Conservation (phyloP, 1,284 basidiomycete genomes). For the Sporisorium iseilematis-ciliati region DNA sequence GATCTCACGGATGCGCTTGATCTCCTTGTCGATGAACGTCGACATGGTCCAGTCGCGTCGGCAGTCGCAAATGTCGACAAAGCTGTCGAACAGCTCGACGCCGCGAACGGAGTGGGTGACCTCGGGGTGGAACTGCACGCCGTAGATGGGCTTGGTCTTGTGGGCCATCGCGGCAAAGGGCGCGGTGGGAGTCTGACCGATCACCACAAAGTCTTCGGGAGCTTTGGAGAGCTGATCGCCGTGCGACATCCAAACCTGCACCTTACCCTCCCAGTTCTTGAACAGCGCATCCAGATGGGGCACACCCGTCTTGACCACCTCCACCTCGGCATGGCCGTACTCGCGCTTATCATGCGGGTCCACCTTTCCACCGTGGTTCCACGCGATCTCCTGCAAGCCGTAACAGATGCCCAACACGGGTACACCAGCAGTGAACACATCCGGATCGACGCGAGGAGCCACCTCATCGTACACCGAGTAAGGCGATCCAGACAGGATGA, state of each 20-base stretch:
- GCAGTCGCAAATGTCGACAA: slow-evolving; percentile 87
- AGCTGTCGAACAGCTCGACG: slow-evolving; percentile 89
- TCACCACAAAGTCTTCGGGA: slow-evolving; percentile 86
- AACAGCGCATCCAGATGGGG: slow-evolving; percentile 80
- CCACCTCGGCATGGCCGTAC: slow-evolving; percentile 90
- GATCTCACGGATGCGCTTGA: slow-evolving; percentile 91
- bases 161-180: slow-evolving; percentile 96
- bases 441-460: slow-evolving; percentile 93
- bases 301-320: slow-evolving; percentile 79
- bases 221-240: slow-evolving; percentile 90
- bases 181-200: slow-evolving; percentile 87
- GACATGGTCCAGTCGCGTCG: slow-evolving; percentile 95
- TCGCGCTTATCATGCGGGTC: slow-evolving; percentile 91
- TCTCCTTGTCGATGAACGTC: slow-evolving; percentile 98
- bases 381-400: slow-evolving; percentile 98
- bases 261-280: slow-evolving; percentile 82
- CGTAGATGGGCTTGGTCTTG: slow-evolving; percentile 88
- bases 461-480: slow-evolving; percentile 96
- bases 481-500: slow-evolving; percentile 97
- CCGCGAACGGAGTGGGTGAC: slow-evolving; percentile 94
- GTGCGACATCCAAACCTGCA: slow-evolving; percentile 99
- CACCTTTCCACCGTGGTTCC: slow-evolving; percentile 87
- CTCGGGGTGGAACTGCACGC: slow-evolving; percentile 99
- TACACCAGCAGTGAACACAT: slow-evolving; percentile 89
- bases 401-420: slow-evolving; percentile 98